Conservation (phyloP, 2,329 filamentous ascomycete species). For the Mariannaea elegans region DNA sequence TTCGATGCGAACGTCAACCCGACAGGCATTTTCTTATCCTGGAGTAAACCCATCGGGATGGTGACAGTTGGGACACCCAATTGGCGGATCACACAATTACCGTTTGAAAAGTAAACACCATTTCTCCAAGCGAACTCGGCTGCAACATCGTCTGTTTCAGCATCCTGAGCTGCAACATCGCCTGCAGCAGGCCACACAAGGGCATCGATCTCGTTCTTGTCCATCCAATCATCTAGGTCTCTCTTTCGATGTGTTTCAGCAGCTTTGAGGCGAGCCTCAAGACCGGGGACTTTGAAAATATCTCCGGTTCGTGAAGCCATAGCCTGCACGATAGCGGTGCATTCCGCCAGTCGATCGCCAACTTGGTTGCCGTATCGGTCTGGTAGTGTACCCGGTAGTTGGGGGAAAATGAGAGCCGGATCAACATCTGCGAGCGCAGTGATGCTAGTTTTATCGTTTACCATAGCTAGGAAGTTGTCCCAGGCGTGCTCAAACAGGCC, state of each 20-base stretch:
- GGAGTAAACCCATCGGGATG: slow-evolving; percentile 5
- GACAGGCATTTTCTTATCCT: slow-evolving; percentile 8
- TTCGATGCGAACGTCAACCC: slow-evolving; percentile 11
- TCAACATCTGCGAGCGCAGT: background rate
- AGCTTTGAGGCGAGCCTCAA: slow-evolving; percentile 34
- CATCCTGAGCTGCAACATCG: slow-evolving; percentile 6
- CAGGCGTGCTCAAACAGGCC: background rate
- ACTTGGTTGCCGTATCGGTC: background rate
- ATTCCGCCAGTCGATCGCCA: background rate
- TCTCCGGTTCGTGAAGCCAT: slow-evolving; percentile 16
- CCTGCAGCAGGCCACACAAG: slow-evolving; percentile 5
- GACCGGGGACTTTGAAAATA: slow-evolving; percentile 53
- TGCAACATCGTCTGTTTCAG: background rate
- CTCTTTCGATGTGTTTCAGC: background rate
- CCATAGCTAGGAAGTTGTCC: background rate
- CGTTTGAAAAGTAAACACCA: slow-evolving; percentile 5
- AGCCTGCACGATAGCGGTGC: background rate
- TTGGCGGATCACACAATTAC: slow-evolving; percentile 13
- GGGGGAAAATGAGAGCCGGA: background rate
- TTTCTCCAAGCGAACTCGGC: background rate
- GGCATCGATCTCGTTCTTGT: background rate
- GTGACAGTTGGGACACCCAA: slow-evolving; percentile 15
- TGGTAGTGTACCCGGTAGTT: background rate
- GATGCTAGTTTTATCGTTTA: background rate
- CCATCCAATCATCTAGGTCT: slow-evolving; percentile 11